Base-by-base conservation (phyloP, 306 rosid genomes). In the Rosa lucieae region DNA sequence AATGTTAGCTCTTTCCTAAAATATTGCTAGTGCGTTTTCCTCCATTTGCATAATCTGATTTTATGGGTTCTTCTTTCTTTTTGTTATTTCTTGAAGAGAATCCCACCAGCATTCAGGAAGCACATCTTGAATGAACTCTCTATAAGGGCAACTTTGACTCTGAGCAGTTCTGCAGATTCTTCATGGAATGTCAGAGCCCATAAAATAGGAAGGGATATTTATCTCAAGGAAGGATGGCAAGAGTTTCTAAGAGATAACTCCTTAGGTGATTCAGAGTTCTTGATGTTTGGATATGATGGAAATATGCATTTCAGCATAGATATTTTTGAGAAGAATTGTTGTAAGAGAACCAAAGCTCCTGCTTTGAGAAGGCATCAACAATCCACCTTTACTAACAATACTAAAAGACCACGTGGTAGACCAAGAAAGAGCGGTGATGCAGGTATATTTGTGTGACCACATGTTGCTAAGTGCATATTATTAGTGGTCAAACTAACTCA, bases 151-250 rank as follows among this genome's bases (percentile, higher is more conserved):
- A 59, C 23, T 39, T 69, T 81, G 32, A 75, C 8, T 5, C 51
- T 29, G 37, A 20, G 17, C 35, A 10, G 23, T 42, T 66, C 70
- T 23, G 8, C 71, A 18, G 75, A 56, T 74, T 23, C 39, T 6
- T 29, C 53, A 13, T 67, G 76, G 76, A 65, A 11, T 53, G 80
- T 68, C 21, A 58, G 15, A 20, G 15, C 69, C 0, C n/a, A 10
- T 8, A 18, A 56, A 29, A 67, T 39, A 29, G 35, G 4, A 12
- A 3, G 47, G 13, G 70, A 26, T 20, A 20, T 81, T 12, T 80
- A 26, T 58, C 14, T 81, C 29, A 12, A 14, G 65, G 23, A 75
- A 17, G 84, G 80, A 20, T 81, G 80, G 80, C 23, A 43, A 14
- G 32, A 75, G 40, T 81, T 75, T 48, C 12, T 67, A 17, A 4